A percentile compares a stretch with the other conserved stretches of the same genome.
Evolutionary conservation across 176 grass and related monocot species (phyloP).

Genomic region (Aegilops tauschii): DNA sequence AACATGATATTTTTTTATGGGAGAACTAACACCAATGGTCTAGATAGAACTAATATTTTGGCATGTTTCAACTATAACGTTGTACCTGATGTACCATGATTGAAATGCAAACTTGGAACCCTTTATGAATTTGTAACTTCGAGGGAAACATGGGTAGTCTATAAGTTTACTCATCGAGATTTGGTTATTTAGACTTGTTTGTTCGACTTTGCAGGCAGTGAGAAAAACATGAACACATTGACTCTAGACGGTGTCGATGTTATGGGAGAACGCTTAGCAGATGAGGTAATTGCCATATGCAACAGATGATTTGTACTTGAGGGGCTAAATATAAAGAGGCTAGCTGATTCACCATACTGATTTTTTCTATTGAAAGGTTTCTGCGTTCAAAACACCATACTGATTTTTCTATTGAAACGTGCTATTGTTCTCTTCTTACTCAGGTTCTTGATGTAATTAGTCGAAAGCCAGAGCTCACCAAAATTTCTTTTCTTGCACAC

Average conservation of each 20-base stretch:
- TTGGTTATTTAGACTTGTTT: slow-evolving; percentile 4
- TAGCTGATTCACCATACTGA: neutral
- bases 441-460: slow-evolving; percentile 70
- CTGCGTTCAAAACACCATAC: neutral
- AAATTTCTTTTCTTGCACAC: slow-evolving; percentile 90
- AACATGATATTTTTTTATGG: neutral
- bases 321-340: neutral
- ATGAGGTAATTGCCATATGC: slow-evolving; percentile 50
- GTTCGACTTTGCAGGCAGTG: slow-evolving; percentile 59
- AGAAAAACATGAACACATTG: slow-evolving; percentile 63
- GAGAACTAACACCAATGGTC: neutral
- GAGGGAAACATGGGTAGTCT: neutral
- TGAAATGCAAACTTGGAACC: neutral
- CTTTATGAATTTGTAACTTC: slow-evolving; percentile 2
- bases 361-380: neutral
- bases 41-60: neutral
- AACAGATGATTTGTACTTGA: neutral
- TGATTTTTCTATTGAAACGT: too few species aligned
- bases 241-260: slow-evolving; percentile 77
- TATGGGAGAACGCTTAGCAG: slow-evolving; percentile 74
- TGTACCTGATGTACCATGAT: neutral
- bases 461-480: slow-evolving; percentile 55
- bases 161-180: neutral
- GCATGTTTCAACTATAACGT: neutral
- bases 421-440: slow-evolving; percentile 3